Base-by-base conservation (phyloP, 208 protist genomes). In the Angomonas ambiguus region DNA sequence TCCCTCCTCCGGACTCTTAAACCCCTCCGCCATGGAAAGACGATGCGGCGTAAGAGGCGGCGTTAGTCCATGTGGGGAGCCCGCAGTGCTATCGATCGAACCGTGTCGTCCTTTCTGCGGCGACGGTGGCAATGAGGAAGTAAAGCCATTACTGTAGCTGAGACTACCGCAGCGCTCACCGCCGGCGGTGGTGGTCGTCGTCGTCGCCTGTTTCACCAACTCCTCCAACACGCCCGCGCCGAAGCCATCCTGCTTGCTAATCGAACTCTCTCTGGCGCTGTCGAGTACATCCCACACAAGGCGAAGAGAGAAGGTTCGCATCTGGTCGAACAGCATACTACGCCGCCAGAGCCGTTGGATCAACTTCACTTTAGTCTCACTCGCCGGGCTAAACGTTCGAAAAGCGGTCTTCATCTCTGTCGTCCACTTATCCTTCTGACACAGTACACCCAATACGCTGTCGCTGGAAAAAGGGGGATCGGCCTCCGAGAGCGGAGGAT, bases 311-410 rank as follows among this genome's bases (percentile, higher is more conserved):
- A 74, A n/a, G 28, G 76, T 76, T 22, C 82, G 80, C 28, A 81
- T 72, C 4, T 62, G 61, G 38, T 85, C 62, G 41, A 63, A 22
- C 0, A 69, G 31, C 62, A 72, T 38, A 62, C 68, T 42, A n/a
- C 57, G 67, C 8, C 80, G 77, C 83, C 83, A 90, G 11, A 78
- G 48, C 6, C 69, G 63, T 60, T 90, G 83, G 55, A 87, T 32
- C 30, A 69, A 53, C 0, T 45, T 30, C n/a, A 86, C 34, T 3
- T 28, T 28, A 1, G 34, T 25, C 24, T 71, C 56, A 38, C 72
- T 33, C 10, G 27, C n/a, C 2, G 41, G 51, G 0, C 71, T 65
- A 41, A 70, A 77, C 32, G 2, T 56, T 3, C 60, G 49, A 0
- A 49, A 31, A 24, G 32, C 11, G 0, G 41, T 51, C 31, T 31